Base-by-base conservation (phyloP, 129 eudicot species). In the Flaveria trinervia region DNA sequence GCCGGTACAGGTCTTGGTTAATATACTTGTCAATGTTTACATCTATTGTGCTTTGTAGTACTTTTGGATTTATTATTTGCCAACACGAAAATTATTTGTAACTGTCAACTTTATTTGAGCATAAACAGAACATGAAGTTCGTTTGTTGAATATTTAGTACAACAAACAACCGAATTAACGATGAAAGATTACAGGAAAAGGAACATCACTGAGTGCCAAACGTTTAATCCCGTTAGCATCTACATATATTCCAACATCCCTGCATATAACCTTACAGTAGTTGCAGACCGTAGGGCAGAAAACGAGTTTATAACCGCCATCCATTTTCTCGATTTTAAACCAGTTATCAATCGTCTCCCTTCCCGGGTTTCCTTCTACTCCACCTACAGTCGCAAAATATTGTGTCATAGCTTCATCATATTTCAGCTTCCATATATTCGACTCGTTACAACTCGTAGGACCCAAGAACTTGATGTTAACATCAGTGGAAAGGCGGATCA, bases 321-420 rank as follows among this genome's bases (percentile, higher is more conserved):
- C 68, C 2, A 30, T 68, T 80, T 83, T 83, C 48, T 80, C 86
- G 0, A 86, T 80, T 26, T 80, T 83, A 44, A 83, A 86, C 89
- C 85, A 86, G 28, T 80, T 86, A 23, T 62, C 83, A 0, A 67
- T 0, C 1, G 84, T 85, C n/a, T 30, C 16, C 3, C 50, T 55
- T 59, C 86, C 89, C 16, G 86, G 89, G 66, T 86, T 80, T 22
- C 86, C 89, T 69, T 68, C 75, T 1, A 82, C 85, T 33, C 89
- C 89, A 22, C 89, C 89, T 56, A 68, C 25, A 7, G 44, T 80
- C 72, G 83, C 71, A 68, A 66, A 61, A 52, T 79, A 76, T 51
- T 77, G 82, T 60, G 25, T 49, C 17, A 67, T 23, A 10, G 25
- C 41, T 28, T 69, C 71, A 15, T 83, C 75, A 9, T 75, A 76